Evolutionary conservation across 345 rosid genomes (phyloP), one percentile per base, ranked within the genome.

Genomic region (Ceriops zippeliana): DNA sequence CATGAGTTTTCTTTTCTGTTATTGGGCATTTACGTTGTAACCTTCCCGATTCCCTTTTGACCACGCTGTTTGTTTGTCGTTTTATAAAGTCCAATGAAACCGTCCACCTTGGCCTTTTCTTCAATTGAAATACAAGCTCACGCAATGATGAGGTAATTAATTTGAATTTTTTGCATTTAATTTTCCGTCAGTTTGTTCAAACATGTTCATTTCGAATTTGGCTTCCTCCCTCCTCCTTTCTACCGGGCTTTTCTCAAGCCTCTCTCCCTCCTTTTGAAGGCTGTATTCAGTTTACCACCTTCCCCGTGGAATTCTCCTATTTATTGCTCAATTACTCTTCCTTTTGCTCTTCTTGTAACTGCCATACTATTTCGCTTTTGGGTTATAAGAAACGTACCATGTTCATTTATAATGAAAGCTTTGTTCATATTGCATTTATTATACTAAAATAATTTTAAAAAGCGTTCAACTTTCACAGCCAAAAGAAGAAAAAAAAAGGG

Each of bases 61-160:
- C 64, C 68, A 71, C 58, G 58, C 42, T 15, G 5, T 27, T 56
- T 71, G 57, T 64, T 27, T 42, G 53, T 54, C 0, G 42, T 28
- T 30, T 27, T 30, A 42, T 56, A 57, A 71, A 71, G n/a, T 42
- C 57, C 63, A 46, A 63, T 64, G 75, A 63, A 64, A 71, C 69
- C 75, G 64, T 57, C 3, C 75, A 31, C 6, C 15, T 63, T 27
- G 58, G 15, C 49, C 19, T 71, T 71, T 53, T 46, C 21, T 24
- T 47, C 3, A 21, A 42, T 37, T 26, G 52, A 22, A 54, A 53
- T 20, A 53, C 38, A 70, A 63, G 38, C 4, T 57, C 75, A 30
- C 69, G 64, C 30, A 69, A 38, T 53, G 30, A 31, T 57, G 75
- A 64, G 46, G 75, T 31, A 35, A 56, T 57, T 28, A 5, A 6